These are phyloP conservation scores for Colletotrichum coccodes DNA, from an alignment of 2,329 filamentous ascomycete species.

Conservation along the genomic window DNA sequence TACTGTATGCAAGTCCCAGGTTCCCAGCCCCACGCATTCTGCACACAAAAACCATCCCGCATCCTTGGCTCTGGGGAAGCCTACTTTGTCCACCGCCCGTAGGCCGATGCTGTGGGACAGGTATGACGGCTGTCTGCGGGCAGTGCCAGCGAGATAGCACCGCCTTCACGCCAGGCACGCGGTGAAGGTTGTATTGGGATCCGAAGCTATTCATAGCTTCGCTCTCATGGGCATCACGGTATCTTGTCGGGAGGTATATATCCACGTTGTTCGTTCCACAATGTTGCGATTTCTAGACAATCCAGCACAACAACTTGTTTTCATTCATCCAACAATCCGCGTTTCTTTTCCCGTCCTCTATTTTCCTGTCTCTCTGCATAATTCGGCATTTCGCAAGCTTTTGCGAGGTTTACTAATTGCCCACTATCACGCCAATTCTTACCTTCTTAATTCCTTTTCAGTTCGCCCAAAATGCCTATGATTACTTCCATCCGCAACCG, in stretches of 20 bases:
- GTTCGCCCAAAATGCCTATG: background rate
- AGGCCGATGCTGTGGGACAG: slow-evolving; percentile 10
- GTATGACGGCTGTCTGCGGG: background rate
- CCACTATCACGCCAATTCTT: too few species aligned
- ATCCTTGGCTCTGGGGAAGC: background rate
- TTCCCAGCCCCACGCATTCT: background rate
- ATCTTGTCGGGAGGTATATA: background rate
- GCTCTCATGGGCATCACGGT: background rate
- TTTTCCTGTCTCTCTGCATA: background rate
- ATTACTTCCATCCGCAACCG: background rate
- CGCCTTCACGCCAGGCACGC: background rate
- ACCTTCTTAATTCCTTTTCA: background rate
- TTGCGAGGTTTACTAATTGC: too few species aligned
- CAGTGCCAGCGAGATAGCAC: background rate
- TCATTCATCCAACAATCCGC: background rate
- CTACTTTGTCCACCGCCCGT: background rate
- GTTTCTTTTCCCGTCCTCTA: background rate
- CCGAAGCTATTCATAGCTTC: background rate
- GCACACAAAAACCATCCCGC: background rate
- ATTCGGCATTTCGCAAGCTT: too few species aligned
- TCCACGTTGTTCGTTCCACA: background rate
- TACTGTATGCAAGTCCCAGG: background rate
- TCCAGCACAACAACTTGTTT: background rate
- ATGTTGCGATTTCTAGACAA: background rate
- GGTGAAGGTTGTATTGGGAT: background rate